phyloP scores from a whole-genome alignment of 1,284 basidiomycete genomes.

The Volvariella volvacea region DNA sequence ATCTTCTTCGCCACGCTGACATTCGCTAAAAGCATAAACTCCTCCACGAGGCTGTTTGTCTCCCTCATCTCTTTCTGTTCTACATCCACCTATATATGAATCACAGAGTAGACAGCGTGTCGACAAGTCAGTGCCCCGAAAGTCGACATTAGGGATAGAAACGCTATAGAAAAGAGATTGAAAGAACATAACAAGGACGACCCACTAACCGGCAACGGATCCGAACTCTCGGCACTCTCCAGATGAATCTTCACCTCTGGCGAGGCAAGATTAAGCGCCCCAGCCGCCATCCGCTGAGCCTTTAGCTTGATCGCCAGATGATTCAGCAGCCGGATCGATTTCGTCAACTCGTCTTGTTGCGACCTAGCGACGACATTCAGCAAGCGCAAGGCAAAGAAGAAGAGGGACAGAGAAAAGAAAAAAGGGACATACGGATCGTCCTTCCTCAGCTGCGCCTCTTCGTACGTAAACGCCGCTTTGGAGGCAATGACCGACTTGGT shows the following conservation, averaged over 20 bases:
- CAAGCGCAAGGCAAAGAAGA: slow-evolving; percentile 5
- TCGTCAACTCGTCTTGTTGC: slow-evolving; percentile 78
- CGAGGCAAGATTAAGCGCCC: slow-evolving; percentile 94
- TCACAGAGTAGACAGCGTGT: too few relatives aligned
- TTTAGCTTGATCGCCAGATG: slow-evolving; percentile 83
- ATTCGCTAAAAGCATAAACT: slow-evolving; percentile 99
- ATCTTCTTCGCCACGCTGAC: slow-evolving; percentile 91
- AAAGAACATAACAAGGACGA: too few relatives aligned
- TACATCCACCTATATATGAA: too few relatives aligned
- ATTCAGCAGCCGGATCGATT: slow-evolving; percentile 89
- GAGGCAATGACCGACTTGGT: slow-evolving; percentile 96
- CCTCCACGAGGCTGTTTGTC: slow-evolving; percentile 96
- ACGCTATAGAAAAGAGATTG: too few relatives aligned
- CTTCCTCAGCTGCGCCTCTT: slow-evolving; percentile 91
- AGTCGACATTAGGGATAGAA: too few relatives aligned
- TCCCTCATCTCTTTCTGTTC: slow-evolving; percentile 93
- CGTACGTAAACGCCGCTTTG: slow-evolving; percentile 96
- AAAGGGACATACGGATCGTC: slow-evolving; percentile 71
- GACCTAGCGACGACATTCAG: too few relatives aligned
- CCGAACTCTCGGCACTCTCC: slow-evolving; percentile 87
- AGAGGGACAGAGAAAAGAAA: not conserved
- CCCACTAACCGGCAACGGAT: too few relatives aligned
- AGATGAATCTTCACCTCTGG: slow-evolving; percentile 98
- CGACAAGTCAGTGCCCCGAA: too few relatives aligned
- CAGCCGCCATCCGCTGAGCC: slow-evolving; percentile 84